These are phyloP conservation scores for Pseudogymnoascus sp. DNA, from an alignment of 2,329 filamentous ascomycete genomes.

Conservation along the genomic window DNA sequence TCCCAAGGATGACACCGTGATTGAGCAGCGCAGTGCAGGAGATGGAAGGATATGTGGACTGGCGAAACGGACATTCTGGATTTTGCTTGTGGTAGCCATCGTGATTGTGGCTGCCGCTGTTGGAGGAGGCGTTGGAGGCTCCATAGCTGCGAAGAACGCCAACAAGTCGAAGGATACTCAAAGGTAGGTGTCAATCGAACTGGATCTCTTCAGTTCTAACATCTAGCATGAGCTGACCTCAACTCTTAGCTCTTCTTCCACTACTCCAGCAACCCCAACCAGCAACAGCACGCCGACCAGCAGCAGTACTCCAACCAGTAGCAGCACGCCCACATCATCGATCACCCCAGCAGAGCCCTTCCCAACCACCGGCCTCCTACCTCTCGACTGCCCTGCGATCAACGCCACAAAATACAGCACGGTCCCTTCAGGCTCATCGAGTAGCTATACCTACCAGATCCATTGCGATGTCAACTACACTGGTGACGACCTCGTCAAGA, in stretches of 20 bases:
- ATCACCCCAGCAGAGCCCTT: background rate
- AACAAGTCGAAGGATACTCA: background rate
- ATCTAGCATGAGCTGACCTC: background rate
- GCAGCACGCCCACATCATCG: background rate
- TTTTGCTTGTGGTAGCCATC: background rate
- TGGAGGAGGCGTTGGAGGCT: slow-evolving; percentile 13
- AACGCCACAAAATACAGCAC: background rate
- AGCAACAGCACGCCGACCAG: background rate
- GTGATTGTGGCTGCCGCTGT: slow-evolving; percentile 12
- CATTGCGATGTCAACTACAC: background rate
- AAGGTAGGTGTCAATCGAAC: background rate
- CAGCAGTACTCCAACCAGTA: background rate
- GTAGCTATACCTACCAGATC: background rate
- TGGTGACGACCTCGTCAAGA: background rate
- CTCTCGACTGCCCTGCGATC: background rate
- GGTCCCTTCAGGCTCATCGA: background rate
- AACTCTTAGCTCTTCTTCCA: background rate
- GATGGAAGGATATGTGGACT: slow-evolving; percentile 11
- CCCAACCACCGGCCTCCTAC: background rate
- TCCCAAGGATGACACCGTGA: background rate
- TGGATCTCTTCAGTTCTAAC: background rate
- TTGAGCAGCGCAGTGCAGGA: background rate
- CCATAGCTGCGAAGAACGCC: background rate
- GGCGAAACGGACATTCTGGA: slow-evolving; percentile 9
- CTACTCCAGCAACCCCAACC: background rate